Conservation (phyloP, 306 rosid genomes). For the Castanopsis chinensis region DNA sequence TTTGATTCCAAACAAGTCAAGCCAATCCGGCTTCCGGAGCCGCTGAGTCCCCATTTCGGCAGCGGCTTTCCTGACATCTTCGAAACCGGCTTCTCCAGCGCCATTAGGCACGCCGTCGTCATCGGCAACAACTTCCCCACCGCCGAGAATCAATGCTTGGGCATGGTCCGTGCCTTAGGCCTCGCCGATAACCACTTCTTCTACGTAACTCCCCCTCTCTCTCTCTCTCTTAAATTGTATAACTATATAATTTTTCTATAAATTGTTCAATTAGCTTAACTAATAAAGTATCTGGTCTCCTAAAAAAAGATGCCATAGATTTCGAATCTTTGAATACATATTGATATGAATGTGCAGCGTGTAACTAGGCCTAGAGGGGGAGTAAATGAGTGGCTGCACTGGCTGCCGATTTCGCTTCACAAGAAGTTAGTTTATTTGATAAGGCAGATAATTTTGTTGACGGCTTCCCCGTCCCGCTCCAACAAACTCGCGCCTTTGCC, state of each 20-base stretch:
- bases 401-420: conserved; percentile 90
- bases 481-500: conserved; percentile 40
- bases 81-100: conserved; percentile 77
- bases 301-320: not conserved
- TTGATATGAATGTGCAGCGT: conserved; percentile 49
- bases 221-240: no score
- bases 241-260: no score
- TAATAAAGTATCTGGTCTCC: rapidly evolving
- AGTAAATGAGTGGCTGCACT: conserved; percentile 79
- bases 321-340: conserved; percentile 6
- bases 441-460: conserved; percentile 38
- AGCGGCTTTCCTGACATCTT: conserved; percentile 67
- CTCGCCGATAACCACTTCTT: conserved; percentile 64
- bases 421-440: conserved; percentile 55
- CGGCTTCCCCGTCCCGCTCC: conserved; percentile 25
- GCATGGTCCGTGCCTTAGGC: conserved; percentile 89
- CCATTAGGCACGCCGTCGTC: conserved; percentile 74
- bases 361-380: conserved; percentile 87
- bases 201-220: conserved; percentile 40
- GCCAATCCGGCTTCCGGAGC: conserved; percentile 80
- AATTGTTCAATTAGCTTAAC: no score
- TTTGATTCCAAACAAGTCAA: conserved; percentile 35
- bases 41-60: conserved; percentile 61
- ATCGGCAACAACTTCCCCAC: conserved; percentile 70
- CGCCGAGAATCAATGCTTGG: conserved; percentile 86